Percentiles rank a stretch among this genome's conserved stretches.
phyloP scores from a whole-genome alignment of 2,329 filamentous ascomycete genomes.

The Akanthomyces lecanii region DNA sequence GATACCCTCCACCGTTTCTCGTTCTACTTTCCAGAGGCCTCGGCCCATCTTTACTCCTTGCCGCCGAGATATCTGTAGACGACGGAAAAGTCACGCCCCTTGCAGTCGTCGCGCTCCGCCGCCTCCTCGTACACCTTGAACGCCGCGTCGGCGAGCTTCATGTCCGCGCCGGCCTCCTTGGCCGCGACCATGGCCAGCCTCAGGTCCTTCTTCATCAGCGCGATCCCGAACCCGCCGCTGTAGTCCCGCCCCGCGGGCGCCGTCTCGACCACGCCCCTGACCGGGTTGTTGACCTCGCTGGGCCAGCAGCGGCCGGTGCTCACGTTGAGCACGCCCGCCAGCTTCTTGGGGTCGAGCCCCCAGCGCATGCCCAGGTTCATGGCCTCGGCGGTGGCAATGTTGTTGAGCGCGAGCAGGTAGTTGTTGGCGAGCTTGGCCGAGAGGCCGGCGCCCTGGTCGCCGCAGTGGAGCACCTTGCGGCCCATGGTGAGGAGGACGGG shows the following conservation, averaged over 20 bases:
- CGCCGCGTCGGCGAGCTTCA: slow-evolving; percentile 62
- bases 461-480: slow-evolving; percentile 78
- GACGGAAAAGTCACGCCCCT: slow-evolving; percentile 75
- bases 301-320: slow-evolving; percentile 97
- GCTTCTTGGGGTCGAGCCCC: slow-evolving; percentile 57
- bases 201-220: slow-evolving; percentile 78
- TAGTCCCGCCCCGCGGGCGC: slow-evolving; percentile 76
- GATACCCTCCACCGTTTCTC: too few relatives aligned
- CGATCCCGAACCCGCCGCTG: slow-evolving; percentile 69
- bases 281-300: slow-evolving; percentile 91
- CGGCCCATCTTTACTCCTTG: slow-evolving; percentile 40
- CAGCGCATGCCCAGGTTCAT: slow-evolving; percentile 61
- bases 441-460: slow-evolving; percentile 76
- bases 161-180: slow-evolving; percentile 58
- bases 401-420: slow-evolving; percentile 90
- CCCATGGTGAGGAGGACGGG: slow-evolving; percentile 78
- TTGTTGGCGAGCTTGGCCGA: slow-evolving; percentile 96
- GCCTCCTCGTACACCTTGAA: slow-evolving; percentile 64
- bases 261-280: slow-evolving; percentile 73
- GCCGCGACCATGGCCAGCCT: slow-evolving; percentile 69
- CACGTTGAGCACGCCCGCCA: slow-evolving; percentile 85
- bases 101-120: slow-evolving; percentile 56
- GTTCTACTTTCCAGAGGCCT: slow-evolving; percentile 23
- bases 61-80: slow-evolving; percentile 69
- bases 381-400: slow-evolving; percentile 66